Evolutionary conservation across 1,284 basidiomycete species (phyloP), one percentile per base, ranked within the genome.

Genomic region (Takashimella koratensis): DNA sequence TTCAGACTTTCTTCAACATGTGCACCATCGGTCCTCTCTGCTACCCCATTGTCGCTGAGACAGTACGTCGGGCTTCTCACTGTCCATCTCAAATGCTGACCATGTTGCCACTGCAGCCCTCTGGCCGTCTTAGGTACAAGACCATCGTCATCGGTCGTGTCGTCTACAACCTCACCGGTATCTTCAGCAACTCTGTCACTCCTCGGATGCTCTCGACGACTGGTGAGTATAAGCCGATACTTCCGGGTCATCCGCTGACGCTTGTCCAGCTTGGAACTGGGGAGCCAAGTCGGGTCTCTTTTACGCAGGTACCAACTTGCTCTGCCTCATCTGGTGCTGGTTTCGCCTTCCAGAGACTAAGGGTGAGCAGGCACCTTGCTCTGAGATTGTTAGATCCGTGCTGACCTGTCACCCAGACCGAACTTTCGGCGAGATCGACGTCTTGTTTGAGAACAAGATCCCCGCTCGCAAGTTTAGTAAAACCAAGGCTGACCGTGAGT

Each of bases 101-200:
- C n/a, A n/a, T n/a, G 30, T 36, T 36, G 70, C 74, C n/a, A 68
- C 73, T 20, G 74, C 75, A 52, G 63, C 56, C 63, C 0, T 70
- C 70, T 23, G 71, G 68, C 11, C 66, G 71, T 16, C 65, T 75
- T 6, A 64, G 74, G 25, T 68, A 72, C 40, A 79, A 79, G 64
- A 74, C 77, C 4, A 71, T 79, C 58, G 76, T 73, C 1, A 67
- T 79, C 13, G 67, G 74, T 5, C 69, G 77, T 13, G 70, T 71
- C 51, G 55, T 63, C 12, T 78, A 76, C 67, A 71, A 74, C 55
- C 57, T 74, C 42, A 67, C 66, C 56, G 75, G 76, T 60, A 67
- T 57, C 41, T 30, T 53, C 52, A 48, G 21, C n/a, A 43, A 41
- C 42, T 46, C 59, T 16, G 43, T 67, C 21, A 53, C 53, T 16